These are phyloP conservation scores for Carex pumila DNA, from an alignment of 176 grass and related monocot species.

Conservation along the genomic window DNA sequence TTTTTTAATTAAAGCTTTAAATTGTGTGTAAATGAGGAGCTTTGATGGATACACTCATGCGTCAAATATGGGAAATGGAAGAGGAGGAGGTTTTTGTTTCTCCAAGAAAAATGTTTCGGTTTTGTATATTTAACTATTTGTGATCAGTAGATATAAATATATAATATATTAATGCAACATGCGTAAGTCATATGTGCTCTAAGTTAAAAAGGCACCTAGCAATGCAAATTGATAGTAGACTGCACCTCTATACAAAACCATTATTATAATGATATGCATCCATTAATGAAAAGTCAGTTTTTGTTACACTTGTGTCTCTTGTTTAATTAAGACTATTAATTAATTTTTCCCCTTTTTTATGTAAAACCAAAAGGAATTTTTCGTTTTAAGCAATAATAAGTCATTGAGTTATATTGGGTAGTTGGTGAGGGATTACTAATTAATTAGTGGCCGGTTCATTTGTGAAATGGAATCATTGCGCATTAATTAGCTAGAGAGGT, in stretches of 20 bases:
- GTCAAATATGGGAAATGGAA: slow-evolving; percentile 6
- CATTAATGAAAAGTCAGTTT: slow-evolving; percentile 14
- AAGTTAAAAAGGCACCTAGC: not conserved
- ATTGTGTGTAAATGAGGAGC: slow-evolving; percentile 1
- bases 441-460: not conserved
- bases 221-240: slow-evolving; percentile 8
- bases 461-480: not conserved
- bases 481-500: not conserved
- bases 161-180: not conserved
- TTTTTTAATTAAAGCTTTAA: not conserved
- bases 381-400: slow-evolving; percentile 4
- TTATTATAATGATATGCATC: not conserved
- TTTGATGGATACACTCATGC: slow-evolving; percentile 28
- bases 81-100: not conserved
- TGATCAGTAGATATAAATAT: too few relatives aligned
- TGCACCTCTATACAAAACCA: not conserved
- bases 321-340: not conserved
- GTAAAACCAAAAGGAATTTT: slow-evolving; percentile 12
- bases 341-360: not conserved
- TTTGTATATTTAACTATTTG: too few relatives aligned
- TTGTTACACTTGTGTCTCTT: slow-evolving; percentile 9
- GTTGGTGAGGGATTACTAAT: not conserved
- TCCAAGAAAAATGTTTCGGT: not conserved
- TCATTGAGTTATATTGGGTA: not conserved
- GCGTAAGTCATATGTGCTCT: slow-evolving; percentile 2